Percentiles rank a stretch among this genome's conserved stretches.
Evolutionary conservation across 2,329 filamentous ascomycete genomes (phyloP).

Genomic region (Elsinoe ampelina): DNA sequence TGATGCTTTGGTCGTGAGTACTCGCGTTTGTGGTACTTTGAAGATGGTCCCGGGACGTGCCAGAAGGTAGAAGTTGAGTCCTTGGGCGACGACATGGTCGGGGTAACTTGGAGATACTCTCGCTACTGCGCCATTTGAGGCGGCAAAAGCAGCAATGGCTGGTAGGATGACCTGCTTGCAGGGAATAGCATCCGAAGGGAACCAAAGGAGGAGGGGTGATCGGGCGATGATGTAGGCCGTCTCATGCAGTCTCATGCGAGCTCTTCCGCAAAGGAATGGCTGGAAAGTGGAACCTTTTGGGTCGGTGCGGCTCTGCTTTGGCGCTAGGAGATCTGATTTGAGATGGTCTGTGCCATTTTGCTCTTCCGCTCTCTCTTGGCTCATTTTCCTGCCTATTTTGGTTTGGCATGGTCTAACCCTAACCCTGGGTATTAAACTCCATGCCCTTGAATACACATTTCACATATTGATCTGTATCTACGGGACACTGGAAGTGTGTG

Average conservation of each 20-base stretch:
- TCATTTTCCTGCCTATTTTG: not conserved
- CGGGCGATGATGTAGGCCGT: slow-evolving; percentile 8
- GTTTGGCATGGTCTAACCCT: not conserved
- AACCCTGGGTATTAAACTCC: not conserved
- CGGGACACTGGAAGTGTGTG: too few species aligned
- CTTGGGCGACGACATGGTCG: slow-evolving; percentile 13
- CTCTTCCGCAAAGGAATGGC: not conserved
- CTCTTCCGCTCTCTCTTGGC: too few species aligned
- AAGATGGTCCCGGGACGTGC: slow-evolving; percentile 27
- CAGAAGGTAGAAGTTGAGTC: slow-evolving; percentile 18
- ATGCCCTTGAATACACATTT: not conserved
- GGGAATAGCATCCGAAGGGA: not conserved
- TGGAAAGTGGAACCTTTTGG: not conserved
- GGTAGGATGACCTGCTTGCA: not conserved
- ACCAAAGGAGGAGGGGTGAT: not conserved
- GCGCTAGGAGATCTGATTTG: too few species aligned
- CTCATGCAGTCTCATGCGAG: slow-evolving; percentile 11
- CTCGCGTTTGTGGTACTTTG: slow-evolving; percentile 24
- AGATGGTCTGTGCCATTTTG: not conserved
- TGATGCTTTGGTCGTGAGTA: slow-evolving; percentile 14
- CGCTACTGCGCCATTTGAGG: not conserved
- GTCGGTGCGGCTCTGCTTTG: not conserved
- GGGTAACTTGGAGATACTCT: not conserved
- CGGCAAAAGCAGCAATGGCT: not conserved
- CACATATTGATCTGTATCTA: not conserved